Base-by-base conservation (phyloP, 2,329 filamentous ascomycete genomes). In the Apiospora phragmitis region DNA sequence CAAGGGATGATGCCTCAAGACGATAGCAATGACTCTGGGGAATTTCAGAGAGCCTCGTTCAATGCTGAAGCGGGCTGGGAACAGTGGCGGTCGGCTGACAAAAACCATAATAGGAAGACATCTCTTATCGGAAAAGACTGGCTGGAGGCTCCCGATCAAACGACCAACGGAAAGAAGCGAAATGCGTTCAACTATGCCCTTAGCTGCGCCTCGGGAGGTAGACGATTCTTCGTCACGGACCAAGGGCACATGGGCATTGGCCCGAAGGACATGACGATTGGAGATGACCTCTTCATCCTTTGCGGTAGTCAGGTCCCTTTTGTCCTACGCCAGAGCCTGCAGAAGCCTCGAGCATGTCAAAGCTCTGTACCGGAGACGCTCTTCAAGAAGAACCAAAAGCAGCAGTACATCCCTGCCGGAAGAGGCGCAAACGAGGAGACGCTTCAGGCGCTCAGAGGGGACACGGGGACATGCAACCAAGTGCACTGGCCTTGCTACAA, bases 101-200 rank as follows among this genome's bases (percentile, higher is more conserved):
- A 59, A 2, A 29, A 59, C 29, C 29, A 59, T 18, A 59, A 69
- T 7, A 69, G 73, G 42, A 69, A 70, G 29, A 73, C 73, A 8
- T 74, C 73, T 4, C 49, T 74, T 3, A 49, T 74, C 18, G 73
- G 68, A 12, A 72, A 68, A 18, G 18, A 72, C 59, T 74, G 70
- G 72, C 65, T 73, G 29, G 73, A 74, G 66, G 70, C 68, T 7
- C 68, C 32, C 4, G n/a, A 66, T 11, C 59, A 47, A 16, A 70
- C 45, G 59, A 26, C 55, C 6, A 51, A 55, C n/a, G 67, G 8
- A 8, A 51, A 35, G 16, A 55, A 11, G 32, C 69, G 72, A 14
- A 74, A 75, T 41, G 68, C 70, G 18, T 74, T 75, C 42, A 72
- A 75, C 47, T 71, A 75, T 43, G 65, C 73, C 8, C 18, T 75